Base-by-base conservation (phyloP, 1,284 basidiomycete genomes). In the Malassezia arunalokei region DNA sequence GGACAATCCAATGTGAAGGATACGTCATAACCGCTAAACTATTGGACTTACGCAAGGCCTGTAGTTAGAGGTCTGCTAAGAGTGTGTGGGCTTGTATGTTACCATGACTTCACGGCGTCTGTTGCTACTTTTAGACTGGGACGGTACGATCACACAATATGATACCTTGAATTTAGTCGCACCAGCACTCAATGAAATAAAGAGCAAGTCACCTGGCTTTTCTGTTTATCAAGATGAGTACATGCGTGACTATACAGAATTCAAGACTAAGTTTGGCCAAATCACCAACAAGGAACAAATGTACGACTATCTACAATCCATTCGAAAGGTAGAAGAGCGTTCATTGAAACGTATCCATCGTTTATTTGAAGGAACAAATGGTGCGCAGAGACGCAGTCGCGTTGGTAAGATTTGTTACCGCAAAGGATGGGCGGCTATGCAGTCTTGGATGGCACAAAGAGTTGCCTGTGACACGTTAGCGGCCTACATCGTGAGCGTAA, bases 131-230 rank as follows among this genome's bases (percentile, higher is more conserved):
- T 47, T 69, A 40, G 70, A 72, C 54, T 72, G 64, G 64, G 70
- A 72, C 59, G 70, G 68, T 50, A 72, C 68, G 4, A 63, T 72
- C 43, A 65, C 65, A 2, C n/a, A 49, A 12, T 37, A 53, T 40
- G 70, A 72, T 40, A 71, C 70, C 6, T 60, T 72, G 12, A 44
- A 57, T 1, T 57, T 66, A 39, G 55, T 72, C 27, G 63, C 68
- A 4, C 66, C 66, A 0, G 52, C 59, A 1, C 38, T 51, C 11
- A 31, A 39, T 0, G 38, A 58, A 30, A 6, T 47, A 3, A 0
- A 5, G 9, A 14, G n/a, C 1, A 15, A 30, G n/a, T 27, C 56
- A 3, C 40, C 40, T 2, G 17, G 51, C 3, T 72, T 68, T 46
- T 40, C 51, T 3, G n/a, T 47, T 15, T 67, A 68, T 45, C 55